Conservation (phyloP, 2,329 filamentous ascomycete genomes). For the Curvularia hawaiiensis region DNA sequence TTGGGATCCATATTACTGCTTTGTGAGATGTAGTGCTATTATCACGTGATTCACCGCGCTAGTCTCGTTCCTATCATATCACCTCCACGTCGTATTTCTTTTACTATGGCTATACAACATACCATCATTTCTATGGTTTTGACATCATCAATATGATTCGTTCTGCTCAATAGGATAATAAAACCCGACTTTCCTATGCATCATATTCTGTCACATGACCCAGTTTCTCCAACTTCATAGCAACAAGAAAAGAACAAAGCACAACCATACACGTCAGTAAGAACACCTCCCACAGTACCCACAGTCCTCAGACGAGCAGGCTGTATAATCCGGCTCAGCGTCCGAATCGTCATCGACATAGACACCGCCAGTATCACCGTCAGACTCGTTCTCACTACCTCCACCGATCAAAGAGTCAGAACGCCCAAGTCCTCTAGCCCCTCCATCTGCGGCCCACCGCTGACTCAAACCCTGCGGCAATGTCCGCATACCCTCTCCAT, state of each 20-base stretch:
- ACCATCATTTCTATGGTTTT: too few species aligned
- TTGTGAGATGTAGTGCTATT: too few species aligned
- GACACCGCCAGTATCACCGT: constrained; percentile 1
- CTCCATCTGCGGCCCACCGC: constrained; percentile 15
- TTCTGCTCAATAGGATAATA: too few species aligned
- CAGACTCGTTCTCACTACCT: neutral
- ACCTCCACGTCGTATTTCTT: too few species aligned
- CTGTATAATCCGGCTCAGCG: constrained; percentile 43
- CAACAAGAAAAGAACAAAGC: neutral
- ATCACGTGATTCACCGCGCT: too few species aligned
- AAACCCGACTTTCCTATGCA: neutral
- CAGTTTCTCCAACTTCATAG: neutral
- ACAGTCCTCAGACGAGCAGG: constrained; percentile 43
- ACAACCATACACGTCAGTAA: constrained; percentile 18
- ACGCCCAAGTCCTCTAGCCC: neutral
- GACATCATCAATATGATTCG: too few species aligned
- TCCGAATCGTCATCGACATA: neutral
- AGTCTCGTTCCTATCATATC: too few species aligned
- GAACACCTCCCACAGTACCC: constrained; percentile 48
- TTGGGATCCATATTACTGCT: too few species aligned
- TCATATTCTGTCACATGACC: neutral
- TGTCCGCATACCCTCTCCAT: constrained; percentile 29
- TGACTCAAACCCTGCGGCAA: constrained; percentile 24
- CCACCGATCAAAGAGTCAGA: neutral
- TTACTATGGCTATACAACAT: too few species aligned